Evolutionary conservation across 179 eudicot genomes (phyloP).

Genomic region (Corrigiola litoralis): DNA sequence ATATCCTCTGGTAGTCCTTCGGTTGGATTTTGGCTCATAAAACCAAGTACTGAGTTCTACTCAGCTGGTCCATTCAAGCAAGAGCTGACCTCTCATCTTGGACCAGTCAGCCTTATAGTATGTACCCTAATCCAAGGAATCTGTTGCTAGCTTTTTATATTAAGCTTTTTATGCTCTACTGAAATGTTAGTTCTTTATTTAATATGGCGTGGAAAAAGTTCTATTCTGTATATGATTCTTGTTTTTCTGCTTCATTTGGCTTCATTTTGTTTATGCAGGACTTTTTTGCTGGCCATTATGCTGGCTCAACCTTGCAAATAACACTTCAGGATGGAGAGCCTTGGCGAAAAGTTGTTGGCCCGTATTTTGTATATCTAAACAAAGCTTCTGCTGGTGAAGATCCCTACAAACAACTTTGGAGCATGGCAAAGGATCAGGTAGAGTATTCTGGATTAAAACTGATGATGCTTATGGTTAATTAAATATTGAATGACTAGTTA

Average conservation of each 20-base stretch:
- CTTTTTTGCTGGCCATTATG: constrained; percentile 21
- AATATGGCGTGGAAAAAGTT: too few species aligned
- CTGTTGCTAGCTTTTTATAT: too few species aligned
- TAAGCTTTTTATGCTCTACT: too few species aligned
- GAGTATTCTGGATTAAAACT: too few species aligned
- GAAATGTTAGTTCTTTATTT: too few species aligned
- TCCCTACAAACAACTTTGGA: constrained; percentile 19
- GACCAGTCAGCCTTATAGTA: constrained; percentile 30
- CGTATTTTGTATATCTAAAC: constrained; percentile 22
- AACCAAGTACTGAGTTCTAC: constrained; percentile 24
- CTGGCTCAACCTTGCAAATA: constrained; percentile 1
- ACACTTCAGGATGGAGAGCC: constrained; percentile 7
- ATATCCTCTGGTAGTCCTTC: constrained; percentile 14
- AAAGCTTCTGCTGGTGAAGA: neutral
- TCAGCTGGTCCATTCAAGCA: constrained; percentile 32
- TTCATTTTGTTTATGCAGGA: neutral
- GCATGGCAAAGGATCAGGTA: constrained; percentile 20
- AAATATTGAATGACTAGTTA: neutral
- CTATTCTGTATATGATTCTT: too few species aligned
- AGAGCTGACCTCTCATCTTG: constrained; percentile 31
- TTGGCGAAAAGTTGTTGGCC: constrained; percentile 21
- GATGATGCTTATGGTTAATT: neutral
- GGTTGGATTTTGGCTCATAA: constrained; percentile 31
- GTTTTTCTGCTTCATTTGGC: constrained; percentile 8
- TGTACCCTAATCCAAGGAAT: neutral